Evolutionary conservation across 169 alveolate genomes (phyloP).

Genomic region (Eimeria praecox): DNA sequence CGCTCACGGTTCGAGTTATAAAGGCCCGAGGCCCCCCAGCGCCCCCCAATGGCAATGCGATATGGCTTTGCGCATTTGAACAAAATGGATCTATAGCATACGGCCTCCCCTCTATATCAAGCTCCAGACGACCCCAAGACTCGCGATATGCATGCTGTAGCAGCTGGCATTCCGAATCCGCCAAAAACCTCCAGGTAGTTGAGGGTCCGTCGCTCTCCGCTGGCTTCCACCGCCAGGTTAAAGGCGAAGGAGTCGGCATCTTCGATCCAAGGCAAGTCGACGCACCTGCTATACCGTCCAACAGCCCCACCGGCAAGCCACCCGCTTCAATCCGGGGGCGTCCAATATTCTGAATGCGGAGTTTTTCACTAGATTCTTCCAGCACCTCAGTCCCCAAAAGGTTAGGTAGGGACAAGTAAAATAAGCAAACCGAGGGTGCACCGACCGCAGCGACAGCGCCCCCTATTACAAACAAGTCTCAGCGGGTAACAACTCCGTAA

Average conservation of each 20-base stretch:
- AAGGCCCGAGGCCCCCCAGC: not conserved
- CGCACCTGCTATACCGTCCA: not conserved
- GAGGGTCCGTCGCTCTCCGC: not conserved
- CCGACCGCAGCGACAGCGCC: not conserved
- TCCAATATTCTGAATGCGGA: not conserved
- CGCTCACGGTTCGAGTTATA: not conserved
- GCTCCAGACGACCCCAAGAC: slow-evolving; percentile 57
- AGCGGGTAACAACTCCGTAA: not conserved
- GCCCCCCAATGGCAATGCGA: not conserved
- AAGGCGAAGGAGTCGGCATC: not conserved
- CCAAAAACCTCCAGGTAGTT: not conserved
- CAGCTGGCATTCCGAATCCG: slow-evolving; percentile 14
- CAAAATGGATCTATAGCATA: slow-evolving; percentile 17
- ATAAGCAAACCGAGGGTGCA: not conserved
- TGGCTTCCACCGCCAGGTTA: not conserved
- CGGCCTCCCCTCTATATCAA: not conserved
- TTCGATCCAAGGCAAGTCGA: not conserved
- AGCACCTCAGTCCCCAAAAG: not conserved
- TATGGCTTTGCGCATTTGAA: not conserved
- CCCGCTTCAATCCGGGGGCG: not conserved
- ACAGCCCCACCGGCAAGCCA: not conserved
- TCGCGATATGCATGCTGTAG: slow-evolving; percentile 32
- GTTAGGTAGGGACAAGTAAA: not conserved
- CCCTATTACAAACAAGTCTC: not conserved
- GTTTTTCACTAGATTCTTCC: not conserved